These are phyloP conservation scores for Aureobasidium musti DNA, from an alignment of 2,329 filamentous ascomycete species.

Conservation along the genomic window DNA sequence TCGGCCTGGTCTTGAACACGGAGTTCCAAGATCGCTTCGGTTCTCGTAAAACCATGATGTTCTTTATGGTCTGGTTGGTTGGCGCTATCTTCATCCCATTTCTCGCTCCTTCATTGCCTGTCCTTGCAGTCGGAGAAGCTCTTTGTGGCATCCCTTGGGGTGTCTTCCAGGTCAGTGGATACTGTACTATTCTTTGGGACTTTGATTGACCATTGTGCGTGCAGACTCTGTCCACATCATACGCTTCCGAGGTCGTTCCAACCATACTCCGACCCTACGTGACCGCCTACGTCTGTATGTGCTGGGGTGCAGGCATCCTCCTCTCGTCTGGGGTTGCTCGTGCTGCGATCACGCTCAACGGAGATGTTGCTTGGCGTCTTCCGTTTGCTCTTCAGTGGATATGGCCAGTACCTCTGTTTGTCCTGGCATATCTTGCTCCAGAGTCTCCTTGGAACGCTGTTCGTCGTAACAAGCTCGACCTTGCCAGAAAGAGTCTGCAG, in stretches of 20 bases:
- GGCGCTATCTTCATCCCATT: conserved; percentile 57
- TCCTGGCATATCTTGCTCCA: conserved; percentile 45
- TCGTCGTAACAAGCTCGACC: conserved; percentile 41
- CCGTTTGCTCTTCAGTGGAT: conserved; percentile 52
- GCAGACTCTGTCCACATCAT: conserved; percentile 51
- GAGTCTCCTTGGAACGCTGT: conserved; percentile 45
- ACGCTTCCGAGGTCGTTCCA: conserved; percentile 67
- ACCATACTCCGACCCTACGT: conserved; percentile 59
- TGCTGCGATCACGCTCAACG: conserved; percentile 38
- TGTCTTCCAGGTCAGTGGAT: conserved; percentile 46
- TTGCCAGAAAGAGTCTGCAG: conserved; percentile 3
- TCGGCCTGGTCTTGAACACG: conserved; percentile 11
- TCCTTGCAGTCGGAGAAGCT: conserved; percentile 62
- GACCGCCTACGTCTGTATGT: conserved; percentile 63
- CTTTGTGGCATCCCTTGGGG: conserved; percentile 63
- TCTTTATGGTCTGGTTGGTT: conserved; percentile 9
- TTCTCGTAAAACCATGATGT: conserved; percentile 14
- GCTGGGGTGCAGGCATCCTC: conserved; percentile 64
- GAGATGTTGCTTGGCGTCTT: conserved; percentile 43
- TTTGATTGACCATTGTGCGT: conserved; percentile 34
- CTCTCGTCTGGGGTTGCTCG: conserved; percentile 49
- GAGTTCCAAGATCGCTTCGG: conserved; percentile 9
- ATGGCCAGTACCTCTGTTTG: conserved; percentile 41
- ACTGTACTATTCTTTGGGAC: conserved; percentile 46
- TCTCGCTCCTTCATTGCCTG: conserved; percentile 12